These are phyloP conservation scores for Chloris gayana DNA, from an alignment of 176 grass and related monocot genomes.

Conservation along the genomic window DNA sequence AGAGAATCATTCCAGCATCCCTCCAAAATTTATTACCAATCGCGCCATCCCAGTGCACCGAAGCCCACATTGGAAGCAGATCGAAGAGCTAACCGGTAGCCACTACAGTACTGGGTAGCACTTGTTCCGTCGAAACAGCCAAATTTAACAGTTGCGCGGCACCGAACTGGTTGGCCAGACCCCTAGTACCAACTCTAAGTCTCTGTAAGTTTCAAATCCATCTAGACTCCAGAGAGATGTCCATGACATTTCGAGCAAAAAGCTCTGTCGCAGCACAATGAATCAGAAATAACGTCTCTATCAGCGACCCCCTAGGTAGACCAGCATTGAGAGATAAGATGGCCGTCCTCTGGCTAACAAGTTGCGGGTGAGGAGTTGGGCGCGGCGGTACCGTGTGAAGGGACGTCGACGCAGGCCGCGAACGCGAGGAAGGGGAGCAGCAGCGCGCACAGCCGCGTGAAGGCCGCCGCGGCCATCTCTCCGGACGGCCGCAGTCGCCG, in stretches of 20 bases:
- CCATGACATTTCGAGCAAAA: no score
- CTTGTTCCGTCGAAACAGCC: not conserved
- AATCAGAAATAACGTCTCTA: no score
- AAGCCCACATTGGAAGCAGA: not conserved
- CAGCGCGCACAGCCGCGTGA: conserved; percentile 13
- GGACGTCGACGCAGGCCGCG: conserved; percentile 29
- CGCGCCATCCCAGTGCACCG: not conserved
- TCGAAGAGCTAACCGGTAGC: not conserved
- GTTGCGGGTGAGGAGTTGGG: not conserved
- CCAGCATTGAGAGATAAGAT: not conserved
- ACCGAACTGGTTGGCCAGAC: not conserved
- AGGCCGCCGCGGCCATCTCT: conserved; percentile 16
- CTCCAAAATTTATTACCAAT: not conserved
- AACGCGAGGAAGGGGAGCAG: conserved; percentile 42
- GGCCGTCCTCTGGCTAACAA: not conserved
- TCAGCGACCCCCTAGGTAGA: not conserved
- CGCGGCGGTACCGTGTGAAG: conserved; percentile 25
- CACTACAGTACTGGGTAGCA: not conserved
- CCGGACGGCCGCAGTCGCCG: not conserved
- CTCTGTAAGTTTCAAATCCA: not conserved
- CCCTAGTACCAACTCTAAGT: conserved; percentile 1
- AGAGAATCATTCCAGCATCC: not conserved
- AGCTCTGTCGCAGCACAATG: no score
- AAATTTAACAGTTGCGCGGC: not conserved
- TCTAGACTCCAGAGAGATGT: no score